Evolutionary conservation across 805 yeast species (phyloP).

Genomic region (Yarrowia sp.): DNA sequence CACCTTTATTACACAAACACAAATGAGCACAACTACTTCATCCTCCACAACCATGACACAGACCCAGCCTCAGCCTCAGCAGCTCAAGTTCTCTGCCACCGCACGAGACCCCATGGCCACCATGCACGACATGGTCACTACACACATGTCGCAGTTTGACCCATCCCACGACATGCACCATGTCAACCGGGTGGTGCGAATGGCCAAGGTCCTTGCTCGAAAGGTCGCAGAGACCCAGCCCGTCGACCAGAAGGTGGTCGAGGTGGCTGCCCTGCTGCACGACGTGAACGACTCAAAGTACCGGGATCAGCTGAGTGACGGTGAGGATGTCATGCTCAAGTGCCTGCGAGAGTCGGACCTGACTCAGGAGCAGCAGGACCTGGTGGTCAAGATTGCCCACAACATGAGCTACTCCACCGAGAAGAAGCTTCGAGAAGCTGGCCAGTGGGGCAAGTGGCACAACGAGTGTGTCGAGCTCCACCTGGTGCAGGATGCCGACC

Average conservation of each 20-base stretch:
- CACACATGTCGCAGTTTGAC: constrained; percentile 36
- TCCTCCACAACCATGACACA: constrained; percentile 17
- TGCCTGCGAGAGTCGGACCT: constrained; percentile 30
- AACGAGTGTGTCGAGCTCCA: constrained; percentile 37
- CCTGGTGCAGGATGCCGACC: constrained; percentile 45
- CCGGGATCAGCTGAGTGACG: constrained; percentile 25
- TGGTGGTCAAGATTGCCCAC: constrained; percentile 34
- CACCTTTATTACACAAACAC: background rate
- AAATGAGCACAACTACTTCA: constrained; percentile 25
- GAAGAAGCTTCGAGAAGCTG: constrained; percentile 32
- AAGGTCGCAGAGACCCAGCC: constrained; percentile 18
- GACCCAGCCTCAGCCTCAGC: constrained; percentile 17
- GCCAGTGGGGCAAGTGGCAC: constrained; percentile 39
- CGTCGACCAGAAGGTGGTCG: constrained; percentile 36
- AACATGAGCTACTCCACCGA: constrained; percentile 37
- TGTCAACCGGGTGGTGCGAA: constrained; percentile 37
- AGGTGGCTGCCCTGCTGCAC: constrained; percentile 39
- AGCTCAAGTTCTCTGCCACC: constrained; percentile 13
- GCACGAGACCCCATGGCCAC: constrained; percentile 3
- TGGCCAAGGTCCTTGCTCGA: constrained; percentile 35
- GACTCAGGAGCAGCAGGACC: constrained; percentile 26
- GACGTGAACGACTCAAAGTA: constrained; percentile 40
- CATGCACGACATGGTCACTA: constrained; percentile 23
- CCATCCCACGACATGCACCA: constrained; percentile 39
- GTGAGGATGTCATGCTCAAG: constrained; percentile 28